Evolutionary conservation across 2,329 filamentous ascomycete genomes (phyloP).

Genomic region (Fusarium vanettenii): DNA sequence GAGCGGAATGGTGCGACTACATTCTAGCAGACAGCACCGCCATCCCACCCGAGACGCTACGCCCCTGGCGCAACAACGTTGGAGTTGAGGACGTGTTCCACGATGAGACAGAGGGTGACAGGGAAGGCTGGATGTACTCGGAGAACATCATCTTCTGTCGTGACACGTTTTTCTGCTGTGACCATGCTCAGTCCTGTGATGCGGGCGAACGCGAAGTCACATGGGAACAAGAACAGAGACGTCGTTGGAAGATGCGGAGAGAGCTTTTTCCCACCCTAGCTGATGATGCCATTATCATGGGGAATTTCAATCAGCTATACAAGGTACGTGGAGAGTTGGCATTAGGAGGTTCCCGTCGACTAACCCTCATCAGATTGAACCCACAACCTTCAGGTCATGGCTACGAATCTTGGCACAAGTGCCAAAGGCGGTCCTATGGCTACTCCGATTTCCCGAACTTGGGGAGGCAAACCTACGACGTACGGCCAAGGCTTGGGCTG

Average conservation of each 20-base stretch:
- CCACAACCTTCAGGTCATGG: slow-evolving; percentile 96
- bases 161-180: slow-evolving; percentile 98
- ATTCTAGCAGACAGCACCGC: slow-evolving; percentile 90
- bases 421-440: slow-evolving; percentile 92
- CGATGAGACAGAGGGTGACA: slow-evolving; percentile 74
- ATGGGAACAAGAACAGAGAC: slow-evolving; percentile 86
- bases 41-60: slow-evolving; percentile 83
- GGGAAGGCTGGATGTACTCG: slow-evolving; percentile 90
- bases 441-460: slow-evolving; percentile 94
- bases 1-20: slow-evolving; percentile 99
- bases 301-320: slow-evolving; percentile 98
- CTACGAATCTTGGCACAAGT: slow-evolving; percentile 87
- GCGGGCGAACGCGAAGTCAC: slow-evolving; percentile 72
- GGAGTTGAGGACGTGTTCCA: slow-evolving; percentile 76
- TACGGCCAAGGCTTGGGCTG: slow-evolving; percentile 87
- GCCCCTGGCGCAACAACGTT: slow-evolving; percentile 81
- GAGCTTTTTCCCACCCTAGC: slow-evolving; percentile 86
- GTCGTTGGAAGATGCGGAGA: slow-evolving; percentile 93
- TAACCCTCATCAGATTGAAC: slow-evolving; percentile 78
- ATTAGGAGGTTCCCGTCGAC: not conserved
- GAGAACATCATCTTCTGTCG: slow-evolving; percentile 96
- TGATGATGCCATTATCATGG: slow-evolving; percentile 89
- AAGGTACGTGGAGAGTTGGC: slow-evolving; percentile 73
- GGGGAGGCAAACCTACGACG: slow-evolving; percentile 87
- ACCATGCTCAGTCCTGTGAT: slow-evolving; percentile 92